A percentile compares a stretch with the other conserved stretches of the same genome.
Evolutionary conservation across 2,329 filamentous ascomycete genomes (phyloP).

Genomic region (Aspergillus amoenus): DNA sequence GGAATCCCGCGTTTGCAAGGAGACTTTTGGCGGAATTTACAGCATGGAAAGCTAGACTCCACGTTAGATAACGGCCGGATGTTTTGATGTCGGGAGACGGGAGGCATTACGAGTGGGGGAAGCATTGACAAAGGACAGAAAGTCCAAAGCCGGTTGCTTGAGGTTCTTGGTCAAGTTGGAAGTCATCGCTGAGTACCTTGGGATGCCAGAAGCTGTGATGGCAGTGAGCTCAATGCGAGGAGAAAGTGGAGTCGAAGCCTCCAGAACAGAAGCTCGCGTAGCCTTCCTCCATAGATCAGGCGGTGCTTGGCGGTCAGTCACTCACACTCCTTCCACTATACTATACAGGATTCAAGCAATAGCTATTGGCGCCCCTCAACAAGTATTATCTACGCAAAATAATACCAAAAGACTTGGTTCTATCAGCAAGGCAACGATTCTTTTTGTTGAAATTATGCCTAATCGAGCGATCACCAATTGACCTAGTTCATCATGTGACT

Average conservation of each 20-base stretch:
- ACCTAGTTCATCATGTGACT: constrained; percentile 2
- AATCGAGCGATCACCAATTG: background rate
- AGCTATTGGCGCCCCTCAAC: background rate
- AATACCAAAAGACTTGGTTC: no score
- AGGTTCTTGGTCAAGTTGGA: constrained; percentile 27
- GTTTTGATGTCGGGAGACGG: background rate
- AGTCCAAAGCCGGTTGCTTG: constrained; percentile 66
- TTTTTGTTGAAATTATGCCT: background rate
- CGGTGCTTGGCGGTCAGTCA: constrained; percentile 11
- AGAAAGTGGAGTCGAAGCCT: constrained; percentile 1
- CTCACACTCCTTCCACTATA: background rate
- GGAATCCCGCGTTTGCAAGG: constrained; percentile 81
- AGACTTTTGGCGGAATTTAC: constrained; percentile 75
- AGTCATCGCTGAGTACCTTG: constrained; percentile 29
- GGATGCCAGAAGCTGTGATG: background rate
- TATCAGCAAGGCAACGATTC: background rate
- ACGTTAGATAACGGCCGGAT: background rate
- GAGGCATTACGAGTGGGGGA: constrained; percentile 76
- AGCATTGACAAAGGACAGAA: constrained; percentile 89
- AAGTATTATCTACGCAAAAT: background rate
- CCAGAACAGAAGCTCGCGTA: background rate
- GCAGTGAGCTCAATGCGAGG: constrained; percentile 5
- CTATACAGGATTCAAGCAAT: background rate
- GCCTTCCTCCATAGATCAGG: background rate
- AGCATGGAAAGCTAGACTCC: constrained; percentile 81